Conservation (phyloP, 2,329 filamentous ascomycete genomes). For the Exophiala sideris region DNA sequence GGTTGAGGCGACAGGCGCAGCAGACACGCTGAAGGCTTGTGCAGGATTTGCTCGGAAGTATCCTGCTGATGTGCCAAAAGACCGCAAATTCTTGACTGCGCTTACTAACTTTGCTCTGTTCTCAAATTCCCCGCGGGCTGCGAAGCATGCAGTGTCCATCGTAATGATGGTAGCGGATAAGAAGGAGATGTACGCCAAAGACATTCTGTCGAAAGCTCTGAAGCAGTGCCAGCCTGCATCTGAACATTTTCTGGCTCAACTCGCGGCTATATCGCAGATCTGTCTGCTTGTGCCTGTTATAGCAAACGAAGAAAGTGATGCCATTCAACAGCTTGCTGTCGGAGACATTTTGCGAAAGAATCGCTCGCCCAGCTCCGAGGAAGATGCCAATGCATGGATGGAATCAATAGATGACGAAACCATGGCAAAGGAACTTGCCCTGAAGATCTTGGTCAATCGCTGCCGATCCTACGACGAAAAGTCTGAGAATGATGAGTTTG, state of each 20-base stretch:
- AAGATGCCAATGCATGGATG: constrained; percentile 61
- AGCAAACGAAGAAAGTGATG: constrained; percentile 68
- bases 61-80: constrained; percentile 74
- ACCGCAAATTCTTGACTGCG: constrained; percentile 76
- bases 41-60: constrained; percentile 86
- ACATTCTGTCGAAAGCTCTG: constrained; percentile 72
- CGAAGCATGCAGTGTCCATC: constrained; percentile 92
- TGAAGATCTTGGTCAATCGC: constrained; percentile 83
- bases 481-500: constrained; percentile 39
- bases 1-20: constrained; percentile 68
- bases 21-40: constrained; percentile 90
- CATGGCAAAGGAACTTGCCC: constrained; percentile 74
- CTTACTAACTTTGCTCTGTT: constrained; percentile 79
- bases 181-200: constrained; percentile 81
- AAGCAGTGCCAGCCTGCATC: constrained; percentile 70
- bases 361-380: constrained; percentile 50
- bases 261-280: constrained; percentile 59
- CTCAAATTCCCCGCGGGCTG: constrained; percentile 74
- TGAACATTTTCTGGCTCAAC: constrained; percentile 65
- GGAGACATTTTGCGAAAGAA: constrained; percentile 69
- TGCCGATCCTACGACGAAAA: constrained; percentile 64
- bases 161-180: constrained; percentile 72
- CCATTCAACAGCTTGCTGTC: constrained; percentile 74
- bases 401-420: constrained; percentile 75
- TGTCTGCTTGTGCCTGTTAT: constrained; percentile 71